These are phyloP conservation scores for Lipomyces starkeyi DNA, from an alignment of 805 yeast genomes.

Conservation along the genomic window DNA sequence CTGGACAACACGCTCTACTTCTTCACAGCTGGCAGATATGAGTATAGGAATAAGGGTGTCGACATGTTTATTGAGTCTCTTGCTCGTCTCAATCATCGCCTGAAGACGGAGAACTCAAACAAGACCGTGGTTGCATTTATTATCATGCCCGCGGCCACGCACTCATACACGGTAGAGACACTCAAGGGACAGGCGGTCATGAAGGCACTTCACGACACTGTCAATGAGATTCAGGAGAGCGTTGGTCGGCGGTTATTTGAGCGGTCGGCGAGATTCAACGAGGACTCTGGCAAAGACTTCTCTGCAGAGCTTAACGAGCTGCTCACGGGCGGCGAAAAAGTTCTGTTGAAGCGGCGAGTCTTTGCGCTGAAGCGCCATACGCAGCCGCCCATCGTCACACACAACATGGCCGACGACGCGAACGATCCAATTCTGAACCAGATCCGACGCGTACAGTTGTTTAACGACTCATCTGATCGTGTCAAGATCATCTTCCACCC, in stretches of 20 bases:
- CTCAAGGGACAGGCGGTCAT: conserved; percentile 95
- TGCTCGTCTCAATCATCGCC: conserved; percentile 87
- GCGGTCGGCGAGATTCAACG: conserved; percentile 74
- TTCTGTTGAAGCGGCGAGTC: conserved; percentile 86
- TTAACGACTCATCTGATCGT: conserved; percentile 86
- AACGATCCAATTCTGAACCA: conserved; percentile 90
- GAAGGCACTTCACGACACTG: conserved; percentile 85
- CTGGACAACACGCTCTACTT: conserved; percentile 92
- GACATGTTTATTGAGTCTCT: conserved; percentile 92
- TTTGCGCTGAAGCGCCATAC: conserved; percentile 88
- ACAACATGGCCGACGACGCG: conserved; percentile 92
- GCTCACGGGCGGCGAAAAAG: conserved; percentile 85
- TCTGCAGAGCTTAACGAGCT: conserved; percentile 74
- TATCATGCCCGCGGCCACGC: conserved; percentile 96
- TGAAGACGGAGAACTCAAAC: conserved; percentile 80
- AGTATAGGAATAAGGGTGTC: conserved; percentile 94
- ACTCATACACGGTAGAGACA: conserved; percentile 94
- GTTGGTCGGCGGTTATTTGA: conserved; percentile 89
- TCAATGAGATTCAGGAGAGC: conserved; percentile 81
- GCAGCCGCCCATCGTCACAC: conserved; percentile 95
- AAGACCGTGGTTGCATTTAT: conserved; percentile 96
- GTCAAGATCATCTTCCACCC: conserved; percentile 98
- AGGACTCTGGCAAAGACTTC: conserved; percentile 66
- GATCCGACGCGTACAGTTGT: conserved; percentile 87
- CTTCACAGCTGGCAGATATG: conserved; percentile 97